phyloP scores from a whole-genome alignment of 2,329 filamentous ascomycete species.

The Colletotrichum falcatum region DNA sequence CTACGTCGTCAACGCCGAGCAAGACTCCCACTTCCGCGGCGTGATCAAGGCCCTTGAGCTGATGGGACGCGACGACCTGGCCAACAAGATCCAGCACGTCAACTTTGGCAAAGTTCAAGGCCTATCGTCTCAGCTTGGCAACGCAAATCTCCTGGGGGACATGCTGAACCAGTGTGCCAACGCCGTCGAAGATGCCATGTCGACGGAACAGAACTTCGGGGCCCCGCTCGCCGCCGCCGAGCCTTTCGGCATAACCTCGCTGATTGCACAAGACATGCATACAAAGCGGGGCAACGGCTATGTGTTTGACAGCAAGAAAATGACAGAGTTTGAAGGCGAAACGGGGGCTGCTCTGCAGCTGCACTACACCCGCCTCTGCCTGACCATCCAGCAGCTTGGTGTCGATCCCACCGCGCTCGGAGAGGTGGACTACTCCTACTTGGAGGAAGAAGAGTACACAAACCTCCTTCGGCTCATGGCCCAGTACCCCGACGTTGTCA shows the following conservation, averaged over 20 bases:
- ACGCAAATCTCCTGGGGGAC: conserved; percentile 67
- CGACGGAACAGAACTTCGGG: conserved; percentile 74
- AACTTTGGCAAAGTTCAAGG: conserved; percentile 63
- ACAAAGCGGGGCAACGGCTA: conserved; percentile 46
- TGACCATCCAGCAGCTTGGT: conserved; percentile 48
- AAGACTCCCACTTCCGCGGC: conserved; percentile 52
- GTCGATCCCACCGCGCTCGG: conserved; percentile 35
- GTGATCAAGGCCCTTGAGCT: conserved; percentile 51
- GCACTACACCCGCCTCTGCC: conserved; percentile 72
- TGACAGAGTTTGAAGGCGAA: conserved; percentile 80
- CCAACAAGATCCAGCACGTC: conserved; percentile 51
- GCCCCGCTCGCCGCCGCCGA: conserved; percentile 73
- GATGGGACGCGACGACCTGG: conserved; percentile 50
- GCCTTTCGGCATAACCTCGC: conserved; percentile 73
- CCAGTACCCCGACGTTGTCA: conserved; percentile 73
- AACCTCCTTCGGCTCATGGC: conserved; percentile 72
- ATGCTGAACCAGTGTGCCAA: conserved; percentile 67
- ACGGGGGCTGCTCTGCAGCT: conserved; percentile 82
- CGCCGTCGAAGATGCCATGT: conserved; percentile 66
- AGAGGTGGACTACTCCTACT: conserved; percentile 37
- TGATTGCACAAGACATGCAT: conserved; percentile 67
- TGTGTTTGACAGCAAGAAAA: conserved; percentile 55
- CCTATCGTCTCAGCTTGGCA: conserved; percentile 57
- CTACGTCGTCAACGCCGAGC: conserved; percentile 53
- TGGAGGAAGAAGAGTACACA: conserved; percentile 59